These are phyloP conservation scores for Capsicum rhomboideum DNA, from an alignment of 257 asterid genomes.

Conservation along the genomic window DNA sequence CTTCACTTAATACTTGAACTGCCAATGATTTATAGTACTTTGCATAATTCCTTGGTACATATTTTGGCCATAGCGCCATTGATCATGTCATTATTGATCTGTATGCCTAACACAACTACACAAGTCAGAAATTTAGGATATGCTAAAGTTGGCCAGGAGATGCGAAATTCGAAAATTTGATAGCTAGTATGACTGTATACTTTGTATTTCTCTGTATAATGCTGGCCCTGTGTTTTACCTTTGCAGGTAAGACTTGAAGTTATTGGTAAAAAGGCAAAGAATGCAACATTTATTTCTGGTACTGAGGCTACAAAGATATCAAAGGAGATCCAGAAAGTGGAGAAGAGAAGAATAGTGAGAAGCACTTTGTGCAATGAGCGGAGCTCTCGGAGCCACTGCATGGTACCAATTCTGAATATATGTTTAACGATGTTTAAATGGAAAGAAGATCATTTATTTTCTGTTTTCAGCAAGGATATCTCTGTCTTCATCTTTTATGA, in stretches of 20 bases:
- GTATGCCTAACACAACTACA: neutral
- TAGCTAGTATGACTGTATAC: neutral
- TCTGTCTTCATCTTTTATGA: neutral
- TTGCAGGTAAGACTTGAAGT: conserved; percentile 76
- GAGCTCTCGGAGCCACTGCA: conserved; percentile 96
- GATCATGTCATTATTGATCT: neutral
- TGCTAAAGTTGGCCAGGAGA: neutral
- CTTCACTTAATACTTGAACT: neutral
- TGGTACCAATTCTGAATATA: conserved; percentile 34
- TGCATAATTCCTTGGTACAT: neutral
- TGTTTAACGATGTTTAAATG: neutral
- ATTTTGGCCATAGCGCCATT: neutral
- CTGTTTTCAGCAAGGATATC: neutral
- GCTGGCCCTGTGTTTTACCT: neutral
- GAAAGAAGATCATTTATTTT: neutral
- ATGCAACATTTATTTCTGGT: conserved; percentile 83
- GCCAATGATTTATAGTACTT: neutral
- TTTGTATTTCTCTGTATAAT: neutral
- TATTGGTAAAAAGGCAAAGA: conserved; percentile 90
- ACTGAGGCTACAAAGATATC: conserved; percentile 80
- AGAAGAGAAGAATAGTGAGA: conserved; percentile 86
- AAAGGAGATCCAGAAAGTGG: conserved; percentile 91
- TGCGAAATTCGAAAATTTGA: neutral
- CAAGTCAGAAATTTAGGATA: neutral
- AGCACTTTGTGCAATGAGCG: conserved; percentile 88